Evolutionary conservation across 1,139 yeast species (phyloP), one percentile per base, ranked within the genome.

Genomic region (Cylindricascospora bacillispora): DNA sequence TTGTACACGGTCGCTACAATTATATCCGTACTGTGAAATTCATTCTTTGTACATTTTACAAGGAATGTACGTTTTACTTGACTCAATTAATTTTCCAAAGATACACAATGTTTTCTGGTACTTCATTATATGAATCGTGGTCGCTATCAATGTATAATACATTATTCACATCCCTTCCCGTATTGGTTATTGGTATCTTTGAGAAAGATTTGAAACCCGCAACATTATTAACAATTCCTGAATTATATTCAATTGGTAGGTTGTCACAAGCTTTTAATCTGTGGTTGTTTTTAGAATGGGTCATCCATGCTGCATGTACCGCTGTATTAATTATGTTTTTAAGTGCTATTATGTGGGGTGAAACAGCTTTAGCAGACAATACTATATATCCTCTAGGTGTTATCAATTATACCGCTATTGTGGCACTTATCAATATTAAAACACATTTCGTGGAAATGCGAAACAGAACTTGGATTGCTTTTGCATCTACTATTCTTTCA

Each of bases 61-160:
- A 92, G 54, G 98, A 92, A 52, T 61, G 86, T 37, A 55, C 86
- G 45, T 89, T 92, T 49, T 92, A 86, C 48, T 59, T 89, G 49
- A 75, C 95, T 1, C 98, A 89, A 56, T 73, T 82, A 19, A 68
- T 85, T 22, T 92, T 73, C 54, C 99, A 92, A 54, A 62, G 94
- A 36, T 73, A 78, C 48, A 77, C 94, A 0, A 62, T 85, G 59
- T 92, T 82, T 54, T 82, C 97, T 0, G 98, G 98, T 3, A 76
- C 95, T 0, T 83, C 95, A 0, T 58, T 86, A 45, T 89, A 83
- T 52, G 98, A 92, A 52, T 77, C 86, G 30, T 86, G 97, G 95
- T 86, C 97, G 1, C 63, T 89, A 39, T 81, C 97, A 1, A 85
- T 92, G 95, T 92, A 81, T 59, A 92, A 89, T 53, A 89, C 98